These are phyloP conservation scores for Periconia sp. DNA, from an alignment of 2,329 filamentous ascomycete genomes.

Conservation along the genomic window DNA sequence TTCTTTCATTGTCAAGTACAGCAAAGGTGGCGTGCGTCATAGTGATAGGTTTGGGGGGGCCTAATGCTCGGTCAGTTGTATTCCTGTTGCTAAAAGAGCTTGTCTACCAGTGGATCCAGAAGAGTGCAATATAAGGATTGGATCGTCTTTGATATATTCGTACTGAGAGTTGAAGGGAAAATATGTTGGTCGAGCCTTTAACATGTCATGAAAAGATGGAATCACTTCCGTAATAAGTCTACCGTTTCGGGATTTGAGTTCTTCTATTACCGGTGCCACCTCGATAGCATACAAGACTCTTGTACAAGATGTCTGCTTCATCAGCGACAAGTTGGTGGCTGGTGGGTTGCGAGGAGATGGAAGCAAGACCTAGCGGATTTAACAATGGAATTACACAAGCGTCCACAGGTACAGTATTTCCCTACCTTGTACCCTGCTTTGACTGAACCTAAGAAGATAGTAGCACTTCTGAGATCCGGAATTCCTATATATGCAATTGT, in stretches of 20 bases:
- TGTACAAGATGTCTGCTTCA: conserved; percentile 19
- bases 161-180: conserved; percentile 17
- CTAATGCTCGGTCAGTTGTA: conserved; percentile 1
- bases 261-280: conserved; percentile 7
- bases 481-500: conserved; percentile 25
- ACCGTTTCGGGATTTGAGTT: not conserved
- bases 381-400: too few species aligned
- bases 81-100: too few species aligned
- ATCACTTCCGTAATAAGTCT: conserved; percentile 2
- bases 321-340: conserved; percentile 19
- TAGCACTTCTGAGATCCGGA: conserved; percentile 18
- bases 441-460: conserved; percentile 19
- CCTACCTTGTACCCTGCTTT: conserved; percentile 24
- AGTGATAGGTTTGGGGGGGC: conserved; percentile 40
- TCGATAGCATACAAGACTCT: conserved; percentile 14
- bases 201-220: conserved; percentile 9
- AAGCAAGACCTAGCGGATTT: conserved; percentile 17
- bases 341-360: conserved; percentile 23
- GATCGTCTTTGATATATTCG: conserved; percentile 26
- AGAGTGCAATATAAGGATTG: conserved; percentile 35
- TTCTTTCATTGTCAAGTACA: conserved; percentile 14
- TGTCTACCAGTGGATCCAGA: conserved; percentile 38
- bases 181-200: conserved; percentile 2
- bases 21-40: conserved; percentile 20
- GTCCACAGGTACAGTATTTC: too few species aligned